phyloP scores from a whole-genome alignment of 306 rosid genomes.

The Inga laurina region DNA sequence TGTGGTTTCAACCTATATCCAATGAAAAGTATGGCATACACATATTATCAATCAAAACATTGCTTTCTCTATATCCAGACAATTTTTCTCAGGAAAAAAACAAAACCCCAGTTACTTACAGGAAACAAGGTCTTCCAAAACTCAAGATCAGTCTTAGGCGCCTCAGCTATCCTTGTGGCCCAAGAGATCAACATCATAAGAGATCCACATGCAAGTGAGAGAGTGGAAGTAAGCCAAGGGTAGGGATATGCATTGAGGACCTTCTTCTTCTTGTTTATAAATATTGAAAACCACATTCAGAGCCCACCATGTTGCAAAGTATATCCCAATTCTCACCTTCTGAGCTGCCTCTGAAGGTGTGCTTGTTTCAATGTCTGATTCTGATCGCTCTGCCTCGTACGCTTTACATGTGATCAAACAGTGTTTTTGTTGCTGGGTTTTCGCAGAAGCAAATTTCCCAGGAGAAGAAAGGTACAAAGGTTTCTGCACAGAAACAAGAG shows the following conservation, averaged over 20 bases:
- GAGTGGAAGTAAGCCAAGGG: conserved; percentile 97
- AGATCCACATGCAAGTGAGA: conserved; percentile 94
- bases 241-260: conserved; percentile 94
- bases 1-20: conserved; percentile 22
- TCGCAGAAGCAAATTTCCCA: conserved; percentile 36
- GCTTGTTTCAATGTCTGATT: conserved; percentile 50
- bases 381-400: conserved; percentile 69
- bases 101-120: conserved; percentile 60
- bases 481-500: conserved; percentile 37
- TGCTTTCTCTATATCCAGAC: conserved; percentile 34
- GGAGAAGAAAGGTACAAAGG: conserved; percentile 60
- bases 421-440: conserved; percentile 17
- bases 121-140: conserved; percentile 96
- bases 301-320: conserved; percentile 97
- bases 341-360: conserved; percentile 61
- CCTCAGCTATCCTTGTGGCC: conserved; percentile 86
- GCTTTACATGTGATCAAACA: conserved; percentile 60
- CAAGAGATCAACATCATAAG: conserved; percentile 94
- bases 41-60: conserved; percentile 38
- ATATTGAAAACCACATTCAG: conserved; percentile 95
- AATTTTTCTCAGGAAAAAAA: conserved; percentile 50
- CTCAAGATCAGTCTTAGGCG: conserved; percentile 87
- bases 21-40: too few relatives aligned
- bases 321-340: conserved; percentile 84
- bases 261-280: conserved; percentile 96